Percentiles rank a stretch among this genome's conserved stretches.
phyloP scores from a whole-genome alignment of 257 asterid species.

The Petunia secreta region DNA sequence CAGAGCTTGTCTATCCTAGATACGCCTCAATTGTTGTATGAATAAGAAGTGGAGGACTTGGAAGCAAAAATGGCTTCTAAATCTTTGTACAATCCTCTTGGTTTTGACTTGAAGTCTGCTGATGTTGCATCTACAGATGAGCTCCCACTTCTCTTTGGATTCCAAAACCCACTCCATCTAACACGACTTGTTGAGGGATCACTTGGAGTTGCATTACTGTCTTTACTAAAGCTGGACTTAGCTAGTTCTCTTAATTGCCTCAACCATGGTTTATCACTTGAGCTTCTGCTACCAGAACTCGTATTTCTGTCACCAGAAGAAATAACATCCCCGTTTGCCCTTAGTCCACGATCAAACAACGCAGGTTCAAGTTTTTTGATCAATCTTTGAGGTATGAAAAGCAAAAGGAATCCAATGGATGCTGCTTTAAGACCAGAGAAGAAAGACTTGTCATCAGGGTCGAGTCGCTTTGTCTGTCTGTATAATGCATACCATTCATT shows the following conservation, averaged over 20 bases:
- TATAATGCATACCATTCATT: conserved; percentile 66
- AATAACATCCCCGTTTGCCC: conserved; percentile 32
- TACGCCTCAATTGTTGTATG: not conserved
- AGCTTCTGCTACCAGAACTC: conserved; percentile 58
- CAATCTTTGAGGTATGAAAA: conserved; percentile 53
- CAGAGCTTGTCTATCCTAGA: too few species aligned
- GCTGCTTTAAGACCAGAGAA: conserved; percentile 61
- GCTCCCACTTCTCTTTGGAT: conserved; percentile 67
- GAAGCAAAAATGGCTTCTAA: conserved; percentile 89
- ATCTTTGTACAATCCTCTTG: conserved; percentile 70
- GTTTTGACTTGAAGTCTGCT: conserved; percentile 59
- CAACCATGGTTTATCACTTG: conserved; percentile 77
- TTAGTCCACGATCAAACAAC: conserved; percentile 32
- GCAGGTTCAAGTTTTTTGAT: conserved; percentile 55
- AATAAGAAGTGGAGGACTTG: conserved; percentile 41
- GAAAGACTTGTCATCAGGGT: conserved; percentile 46
- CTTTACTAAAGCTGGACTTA: conserved; percentile 68
- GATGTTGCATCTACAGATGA: conserved; percentile 61
- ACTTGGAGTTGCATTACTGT: conserved; percentile 41
- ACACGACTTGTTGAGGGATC: conserved; percentile 74
- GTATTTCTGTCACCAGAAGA: conserved; percentile 39
- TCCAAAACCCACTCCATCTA: conserved; percentile 71
- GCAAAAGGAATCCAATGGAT: conserved; percentile 54
- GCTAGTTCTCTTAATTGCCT: conserved; percentile 78
- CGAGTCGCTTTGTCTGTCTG: conserved; percentile 58